phyloP scores from a whole-genome alignment of 768 basidiomycete genomes.

The Agaricus bisporus region DNA sequence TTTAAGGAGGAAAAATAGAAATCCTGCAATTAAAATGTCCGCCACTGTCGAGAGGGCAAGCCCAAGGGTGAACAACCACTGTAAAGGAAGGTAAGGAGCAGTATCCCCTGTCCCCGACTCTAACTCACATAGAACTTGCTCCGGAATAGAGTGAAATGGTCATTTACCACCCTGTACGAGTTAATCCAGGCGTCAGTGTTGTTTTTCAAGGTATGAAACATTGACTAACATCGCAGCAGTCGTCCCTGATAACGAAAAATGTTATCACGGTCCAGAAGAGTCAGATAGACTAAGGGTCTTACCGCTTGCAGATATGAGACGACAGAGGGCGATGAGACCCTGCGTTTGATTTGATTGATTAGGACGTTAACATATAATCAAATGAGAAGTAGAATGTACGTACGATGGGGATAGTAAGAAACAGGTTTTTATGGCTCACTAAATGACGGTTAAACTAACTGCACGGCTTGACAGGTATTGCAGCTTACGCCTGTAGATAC shows the following conservation, averaged over 20 bases:
- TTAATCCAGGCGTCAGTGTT: not conserved
- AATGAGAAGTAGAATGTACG: slow-evolving; percentile 4
- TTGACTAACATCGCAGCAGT: slow-evolving; percentile 23
- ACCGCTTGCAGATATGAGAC: slow-evolving; percentile 27
- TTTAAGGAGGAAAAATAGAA: slow-evolving; percentile 37
- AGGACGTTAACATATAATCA: not conserved
- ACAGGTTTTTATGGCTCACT: slow-evolving; percentile 34
- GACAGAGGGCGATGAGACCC: slow-evolving; percentile 20
- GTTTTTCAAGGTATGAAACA: too few relatives aligned
- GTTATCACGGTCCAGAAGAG: not conserved
- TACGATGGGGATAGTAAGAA: slow-evolving; percentile 26
- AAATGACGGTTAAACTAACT: not conserved
- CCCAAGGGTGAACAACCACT: slow-evolving; percentile 54
- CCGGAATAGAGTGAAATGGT: slow-evolving; percentile 14
- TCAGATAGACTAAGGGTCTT: not conserved
- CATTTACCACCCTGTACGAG: not conserved
- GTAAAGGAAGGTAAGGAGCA: not conserved
- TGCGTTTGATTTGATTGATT: slow-evolving; percentile 6
- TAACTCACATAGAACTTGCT: slow-evolving; percentile 15
- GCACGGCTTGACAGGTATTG: not conserved
- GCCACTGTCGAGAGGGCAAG: slow-evolving; percentile 42
- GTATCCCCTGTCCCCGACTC: not conserved
- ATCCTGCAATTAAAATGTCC: slow-evolving; percentile 43
- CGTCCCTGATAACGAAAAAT: slow-evolving; percentile 15
- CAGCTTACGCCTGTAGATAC: slow-evolving; percentile 31